These are phyloP conservation scores for Yarrowia sp. DNA, from an alignment of 805 yeast species.

Conservation along the genomic window DNA sequence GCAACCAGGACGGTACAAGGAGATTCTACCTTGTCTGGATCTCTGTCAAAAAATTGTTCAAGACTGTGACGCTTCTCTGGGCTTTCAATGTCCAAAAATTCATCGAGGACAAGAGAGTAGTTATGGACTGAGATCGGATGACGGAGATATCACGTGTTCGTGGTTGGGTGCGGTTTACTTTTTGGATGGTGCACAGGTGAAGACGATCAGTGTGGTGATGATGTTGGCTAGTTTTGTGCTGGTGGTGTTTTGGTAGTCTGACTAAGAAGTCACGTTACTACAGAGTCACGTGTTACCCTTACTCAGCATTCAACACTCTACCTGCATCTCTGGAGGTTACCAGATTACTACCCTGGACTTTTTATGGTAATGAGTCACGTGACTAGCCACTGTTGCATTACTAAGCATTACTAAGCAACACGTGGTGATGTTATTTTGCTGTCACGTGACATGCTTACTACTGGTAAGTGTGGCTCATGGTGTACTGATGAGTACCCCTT, in stretches of 20 bases:
- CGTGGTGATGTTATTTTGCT: too few species aligned
- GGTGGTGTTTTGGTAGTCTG: constrained; percentile 1
- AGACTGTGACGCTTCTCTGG: constrained; percentile 77
- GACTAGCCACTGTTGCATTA: too few species aligned
- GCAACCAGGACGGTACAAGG: constrained; percentile 64
- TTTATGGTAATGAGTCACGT: too few species aligned
- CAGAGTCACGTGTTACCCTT: too few species aligned
- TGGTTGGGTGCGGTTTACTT: constrained; percentile 42
- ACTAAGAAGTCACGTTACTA: too few species aligned
- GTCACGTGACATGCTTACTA: too few species aligned
- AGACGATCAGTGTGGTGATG: neutral
- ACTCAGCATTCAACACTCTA: too few species aligned
- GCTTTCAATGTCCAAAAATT: constrained; percentile 68
- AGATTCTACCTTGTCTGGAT: constrained; percentile 81
- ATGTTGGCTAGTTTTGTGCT: neutral
- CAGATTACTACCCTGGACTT: too few species aligned
- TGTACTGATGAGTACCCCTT: too few species aligned
- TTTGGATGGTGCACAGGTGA: neutral
- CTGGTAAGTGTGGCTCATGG: too few species aligned
- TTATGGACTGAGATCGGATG: constrained; percentile 36
- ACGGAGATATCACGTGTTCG: constrained; percentile 41
- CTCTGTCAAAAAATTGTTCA: constrained; percentile 75
- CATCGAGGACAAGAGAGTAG: constrained; percentile 30
- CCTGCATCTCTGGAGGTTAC: too few species aligned
- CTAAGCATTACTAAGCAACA: too few species aligned